These are phyloP conservation scores for Diaporthe aspalathi DNA, from an alignment of 2,329 filamentous ascomycete genomes.

Conservation along the genomic window DNA sequence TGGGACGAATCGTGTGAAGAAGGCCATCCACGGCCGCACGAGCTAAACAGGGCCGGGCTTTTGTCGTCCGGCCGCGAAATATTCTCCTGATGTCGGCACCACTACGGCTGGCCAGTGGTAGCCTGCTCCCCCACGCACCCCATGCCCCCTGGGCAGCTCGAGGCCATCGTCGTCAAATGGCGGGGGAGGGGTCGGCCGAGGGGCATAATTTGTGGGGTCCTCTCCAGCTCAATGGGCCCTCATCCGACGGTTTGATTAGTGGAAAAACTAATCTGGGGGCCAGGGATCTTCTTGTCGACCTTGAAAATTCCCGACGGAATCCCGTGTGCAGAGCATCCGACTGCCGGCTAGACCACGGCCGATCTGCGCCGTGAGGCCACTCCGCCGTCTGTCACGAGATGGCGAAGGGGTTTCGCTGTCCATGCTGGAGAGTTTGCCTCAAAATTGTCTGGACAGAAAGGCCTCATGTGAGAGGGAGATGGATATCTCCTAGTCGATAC, in stretches of 20 bases:
- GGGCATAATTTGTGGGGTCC: slow-evolving; percentile 30
- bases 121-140: neutral
- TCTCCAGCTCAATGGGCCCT: slow-evolving; percentile 22
- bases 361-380: neutral
- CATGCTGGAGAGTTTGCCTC: neutral
- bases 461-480: neutral
- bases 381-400: slow-evolving; percentile 7
- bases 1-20: slow-evolving; percentile 15
- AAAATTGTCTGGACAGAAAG: accelerated
- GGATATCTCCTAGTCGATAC: neutral
- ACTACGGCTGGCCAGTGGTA: slow-evolving; percentile 15
- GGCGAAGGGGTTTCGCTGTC: neutral
- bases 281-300: slow-evolving; percentile 22
- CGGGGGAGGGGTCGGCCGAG: slow-evolving; percentile 25
- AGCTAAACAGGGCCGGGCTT: slow-evolving; percentile 29
- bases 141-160: neutral
- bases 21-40: slow-evolving; percentile 5
- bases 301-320: slow-evolving; percentile 27
- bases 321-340: slow-evolving; percentile 21
- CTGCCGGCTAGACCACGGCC: slow-evolving; percentile 20
- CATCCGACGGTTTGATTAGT: slow-evolving; percentile 30
- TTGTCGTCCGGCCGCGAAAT: slow-evolving; percentile 33
- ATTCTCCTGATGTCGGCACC: slow-evolving; percentile 33
- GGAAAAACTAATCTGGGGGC: slow-evolving; percentile 31
- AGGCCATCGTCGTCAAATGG: slow-evolving; percentile 37